Base-by-base conservation (phyloP, 2,329 filamentous ascomycete genomes). In the Scedosporium minutisporum region DNA sequence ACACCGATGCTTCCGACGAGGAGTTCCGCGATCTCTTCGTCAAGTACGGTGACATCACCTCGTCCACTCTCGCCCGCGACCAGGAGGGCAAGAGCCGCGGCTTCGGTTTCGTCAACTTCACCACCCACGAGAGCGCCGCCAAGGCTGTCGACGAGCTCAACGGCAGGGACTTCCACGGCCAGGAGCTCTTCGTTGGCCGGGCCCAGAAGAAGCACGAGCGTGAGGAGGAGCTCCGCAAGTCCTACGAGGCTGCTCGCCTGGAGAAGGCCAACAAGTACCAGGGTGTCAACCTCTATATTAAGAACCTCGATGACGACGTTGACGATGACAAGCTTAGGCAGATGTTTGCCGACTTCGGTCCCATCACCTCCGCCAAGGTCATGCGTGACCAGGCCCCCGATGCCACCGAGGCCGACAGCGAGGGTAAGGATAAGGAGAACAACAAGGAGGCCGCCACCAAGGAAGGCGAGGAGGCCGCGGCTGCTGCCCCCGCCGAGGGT, bases 181-280 rank as follows among this genome's bases (percentile, higher is more conserved):
- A 97, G 82, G 95, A 96, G 74, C 86, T 99, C 65, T 99, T 99
- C 74, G 95, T 99, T 69, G 95, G 95, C 69, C 93, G 95, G 76
- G 95, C 95, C 64, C 95, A 97, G 84, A 99, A 99, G 90, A 99
- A 99, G 85, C 95, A 97, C 76, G 95, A 99, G 83, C 95, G 95
- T 72, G 95, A 99, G 82, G 95, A 99, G 81, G 95, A 99, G 80
- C 88, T 99, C 65, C 93, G 95, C 81, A 96, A 91, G 84, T 96
- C 96, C 73, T 97, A 99, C 78, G 95, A 99, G 80, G 93, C 93
- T 72, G 92, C 92, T 71, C 93, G 95, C 71, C 84, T 96, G 71
- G 95, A 99, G 85, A 99, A 99, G 84, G 93, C 92, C 76, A 96
- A 87, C 82, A 99, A 99, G 83, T 99, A 99, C 80, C 92, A 96